Evolutionary conservation across 164 flowering plant genomes (phyloP), one percentile per base, ranked within the genome.

Genomic region (Liriodendron chinense): DNA sequence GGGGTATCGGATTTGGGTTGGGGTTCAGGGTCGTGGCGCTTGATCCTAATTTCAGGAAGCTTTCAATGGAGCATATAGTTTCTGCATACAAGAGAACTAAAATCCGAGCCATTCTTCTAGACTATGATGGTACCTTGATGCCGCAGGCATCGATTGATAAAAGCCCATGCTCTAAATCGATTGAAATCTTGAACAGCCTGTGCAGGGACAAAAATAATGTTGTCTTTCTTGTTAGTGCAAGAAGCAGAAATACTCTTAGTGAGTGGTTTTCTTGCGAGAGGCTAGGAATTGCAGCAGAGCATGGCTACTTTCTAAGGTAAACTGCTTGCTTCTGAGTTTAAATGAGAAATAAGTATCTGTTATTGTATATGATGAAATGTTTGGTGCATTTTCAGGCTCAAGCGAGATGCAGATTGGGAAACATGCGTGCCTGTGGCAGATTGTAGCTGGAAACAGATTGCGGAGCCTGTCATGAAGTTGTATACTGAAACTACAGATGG

Each of bases 401-500:
- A 77, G 68, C 75, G 77, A 47, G 89, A 89, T 80, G 88, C 65
- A 5, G 93, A 89, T 71, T 91, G 93, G 95, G 90, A 88, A 83
- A 86, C 90, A 23, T 87, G 90, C 68, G 81, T 80, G 10, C 85
- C 89, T 0, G 84, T 73, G 24, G 82, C 81, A 24, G 93, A 89
- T 26, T 85, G 80, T 72, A 78, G 85, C 53, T 91, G 93, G 92
- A 89, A 88, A 81, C 88, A 87, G 80, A 91, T 91, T 67, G 90
- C 87, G 10, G 88, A 87, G 79, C 95, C 95, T 1, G 91, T 91
- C 9, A 91, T 91, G 93, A 80, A 77, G 59, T 87, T 85, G 34
- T 91, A 91, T 75, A 89, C 90, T 0, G 95, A 91, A 75, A 86
- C 95, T 73, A 91, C 95, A 10, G 95, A 91, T 83, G 95, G 95